Conservation (phyloP, 164 flowering plant genomes). For the Hamamelis virginiana region DNA sequence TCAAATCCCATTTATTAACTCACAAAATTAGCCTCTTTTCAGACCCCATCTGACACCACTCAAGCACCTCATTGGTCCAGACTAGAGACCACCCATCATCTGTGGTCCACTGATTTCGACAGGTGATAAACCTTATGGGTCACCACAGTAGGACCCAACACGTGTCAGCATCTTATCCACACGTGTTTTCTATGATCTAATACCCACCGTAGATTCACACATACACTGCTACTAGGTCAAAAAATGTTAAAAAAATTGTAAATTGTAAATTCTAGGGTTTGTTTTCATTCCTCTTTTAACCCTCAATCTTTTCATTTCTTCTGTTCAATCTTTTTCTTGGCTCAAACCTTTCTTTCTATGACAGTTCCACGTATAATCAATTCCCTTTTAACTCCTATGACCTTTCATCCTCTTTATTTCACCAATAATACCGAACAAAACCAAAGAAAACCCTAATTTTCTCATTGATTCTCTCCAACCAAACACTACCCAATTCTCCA, state of each 20-base stretch:
- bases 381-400: no score
- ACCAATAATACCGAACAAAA: neutral
- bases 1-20: neutral
- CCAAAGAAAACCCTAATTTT: neutral
- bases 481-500: neutral
- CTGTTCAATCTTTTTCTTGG: neutral
- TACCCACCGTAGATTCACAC: neutral
- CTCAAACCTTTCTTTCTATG: neutral
- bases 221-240: neutral
- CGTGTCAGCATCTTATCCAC: slow-evolving; percentile 10
- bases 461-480: neutral
- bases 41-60: slow-evolving; percentile 10
- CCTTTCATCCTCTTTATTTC: neutral
- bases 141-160: slow-evolving; percentile 7
- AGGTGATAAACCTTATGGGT: neutral
- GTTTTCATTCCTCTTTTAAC: neutral
- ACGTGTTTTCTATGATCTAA: neutral
- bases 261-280: slow-evolving; percentile 1
- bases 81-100: slow-evolving; percentile 10
- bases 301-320: neutral
- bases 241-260: neutral
- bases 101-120: slow-evolving; percentile 15
- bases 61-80: slow-evolving; percentile 5
- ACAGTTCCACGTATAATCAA: no score
- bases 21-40: neutral